Evolutionary conservation across 192 early-diverging fungal genomes (phyloP).

Genomic region (Linnemannia exigua): DNA sequence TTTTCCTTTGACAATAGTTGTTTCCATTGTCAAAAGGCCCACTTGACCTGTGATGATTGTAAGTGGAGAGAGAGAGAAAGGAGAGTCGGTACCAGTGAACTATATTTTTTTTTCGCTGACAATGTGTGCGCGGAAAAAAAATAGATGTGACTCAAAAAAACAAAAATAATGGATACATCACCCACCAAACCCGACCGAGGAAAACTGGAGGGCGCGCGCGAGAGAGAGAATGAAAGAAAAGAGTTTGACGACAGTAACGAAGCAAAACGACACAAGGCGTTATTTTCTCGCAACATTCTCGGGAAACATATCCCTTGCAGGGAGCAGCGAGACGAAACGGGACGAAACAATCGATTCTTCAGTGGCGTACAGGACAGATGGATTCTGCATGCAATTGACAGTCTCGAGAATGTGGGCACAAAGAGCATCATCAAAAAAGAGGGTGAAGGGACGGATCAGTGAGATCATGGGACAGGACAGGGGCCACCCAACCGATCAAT

Average conservation of each 20-base stretch:
- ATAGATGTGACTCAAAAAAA: conserved; percentile 44
- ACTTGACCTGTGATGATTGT: conserved; percentile 82
- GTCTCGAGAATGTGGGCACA: neutral
- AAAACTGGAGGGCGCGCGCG: neutral
- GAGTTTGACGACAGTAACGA: neutral
- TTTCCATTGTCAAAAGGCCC: conserved; percentile 82
- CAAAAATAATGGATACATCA: conserved; percentile 14
- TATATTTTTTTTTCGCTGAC: neutral
- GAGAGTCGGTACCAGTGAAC: neutral
- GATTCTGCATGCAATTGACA: neutral
- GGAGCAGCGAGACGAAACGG: neutral
- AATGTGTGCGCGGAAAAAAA: conserved; percentile 17
- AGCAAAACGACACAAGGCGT: neutral
- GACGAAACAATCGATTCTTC: neutral
- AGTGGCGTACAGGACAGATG: neutral
- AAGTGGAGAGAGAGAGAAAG: conserved; percentile 38
- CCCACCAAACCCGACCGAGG: neutral
- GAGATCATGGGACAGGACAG: neutral
- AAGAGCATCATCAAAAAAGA: neutral
- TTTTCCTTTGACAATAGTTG: conserved; percentile 54
- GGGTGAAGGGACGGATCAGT: neutral
- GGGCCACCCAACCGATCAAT: conserved; percentile 5
- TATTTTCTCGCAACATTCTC: neutral
- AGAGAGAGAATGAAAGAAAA: neutral
- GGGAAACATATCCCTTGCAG: neutral